Evolutionary conservation across 805 yeast genomes (phyloP).

Genomic region (Candida sonorensis): DNA sequence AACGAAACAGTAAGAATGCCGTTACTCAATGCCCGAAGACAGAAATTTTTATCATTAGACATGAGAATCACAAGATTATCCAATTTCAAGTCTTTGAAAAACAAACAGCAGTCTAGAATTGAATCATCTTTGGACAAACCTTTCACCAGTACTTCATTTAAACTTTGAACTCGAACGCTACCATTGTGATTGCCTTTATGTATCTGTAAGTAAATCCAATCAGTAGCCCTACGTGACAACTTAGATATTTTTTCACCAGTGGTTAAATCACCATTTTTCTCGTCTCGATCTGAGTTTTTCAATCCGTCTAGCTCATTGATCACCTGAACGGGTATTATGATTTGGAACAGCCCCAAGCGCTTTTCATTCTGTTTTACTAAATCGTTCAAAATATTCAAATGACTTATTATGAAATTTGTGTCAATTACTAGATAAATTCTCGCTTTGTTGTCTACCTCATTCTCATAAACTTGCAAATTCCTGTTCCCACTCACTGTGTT

Average conservation of each 20-base stretch:
- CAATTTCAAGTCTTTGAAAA: slow-evolving; percentile 36
- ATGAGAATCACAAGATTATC: slow-evolving; percentile 47
- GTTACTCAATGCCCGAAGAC: slow-evolving; percentile 68
- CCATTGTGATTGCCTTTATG: slow-evolving; percentile 43
- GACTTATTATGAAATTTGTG: slow-evolving; percentile 76
- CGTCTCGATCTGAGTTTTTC: slow-evolving; percentile 39
- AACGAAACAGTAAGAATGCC: slow-evolving; percentile 57
- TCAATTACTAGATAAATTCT: slow-evolving; percentile 53
- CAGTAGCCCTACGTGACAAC: slow-evolving; percentile 63
- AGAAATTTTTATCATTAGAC: slow-evolving; percentile 80
- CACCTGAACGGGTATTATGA: slow-evolving; percentile 68
- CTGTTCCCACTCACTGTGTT: too few species aligned
- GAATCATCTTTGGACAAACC: slow-evolving; percentile 70
- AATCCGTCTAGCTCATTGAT: slow-evolving; percentile 79
- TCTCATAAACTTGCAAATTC: too few species aligned
- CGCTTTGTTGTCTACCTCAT: background rate
- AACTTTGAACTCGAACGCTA: too few species aligned
- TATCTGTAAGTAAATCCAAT: slow-evolving; percentile 63
- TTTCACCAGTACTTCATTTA: too few species aligned
- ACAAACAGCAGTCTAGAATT: slow-evolving; percentile 78
- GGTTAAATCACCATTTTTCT: too few species aligned
- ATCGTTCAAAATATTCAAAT: slow-evolving; percentile 50
- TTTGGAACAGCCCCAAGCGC: slow-evolving; percentile 34
- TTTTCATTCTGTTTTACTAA: slow-evolving; percentile 33
- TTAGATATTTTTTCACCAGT: slow-evolving; percentile 19